Conservation (phyloP, 1,284 basidiomycete genomes). For the Melampsora allii-populina region DNA sequence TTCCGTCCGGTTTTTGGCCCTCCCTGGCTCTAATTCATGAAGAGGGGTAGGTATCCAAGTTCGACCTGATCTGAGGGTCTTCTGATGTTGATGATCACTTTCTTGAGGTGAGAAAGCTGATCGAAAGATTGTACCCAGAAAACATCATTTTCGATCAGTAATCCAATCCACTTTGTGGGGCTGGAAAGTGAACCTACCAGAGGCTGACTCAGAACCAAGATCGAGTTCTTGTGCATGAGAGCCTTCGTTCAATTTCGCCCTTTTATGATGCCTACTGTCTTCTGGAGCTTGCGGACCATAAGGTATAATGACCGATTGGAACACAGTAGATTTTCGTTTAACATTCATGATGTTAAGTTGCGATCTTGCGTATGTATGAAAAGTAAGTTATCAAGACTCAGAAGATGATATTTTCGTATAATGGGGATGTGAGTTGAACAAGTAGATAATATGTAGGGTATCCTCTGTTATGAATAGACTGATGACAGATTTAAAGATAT, state of each 20-base stretch:
- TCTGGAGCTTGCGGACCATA: not conserved
- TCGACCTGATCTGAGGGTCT: not conserved
- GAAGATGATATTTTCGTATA: too few species aligned
- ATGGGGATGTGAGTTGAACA: too few species aligned
- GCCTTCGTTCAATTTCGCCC: not conserved
- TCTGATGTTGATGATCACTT: not conserved
- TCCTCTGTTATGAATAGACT: too few species aligned
- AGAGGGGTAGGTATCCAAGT: not conserved
- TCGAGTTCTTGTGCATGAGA: not conserved
- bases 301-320: not conserved
- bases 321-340: too few species aligned
- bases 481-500: too few species aligned
- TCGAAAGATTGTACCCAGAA: not conserved
- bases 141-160: not conserved
- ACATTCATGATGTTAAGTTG: too few species aligned
- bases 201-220: not conserved
- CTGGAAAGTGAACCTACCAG: not conserved
- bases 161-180: not conserved
- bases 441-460: too few species aligned
- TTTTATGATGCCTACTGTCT: not conserved
- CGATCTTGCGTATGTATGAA: too few species aligned
- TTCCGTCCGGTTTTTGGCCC: not conserved
- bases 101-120: not conserved
- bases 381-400: too few species aligned
- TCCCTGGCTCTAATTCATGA: not conserved